Evolutionary conservation across 176 grass and related monocot species (phyloP), one percentile per base, ranked within the genome.

Genomic region (Oryza glumipatula): DNA sequence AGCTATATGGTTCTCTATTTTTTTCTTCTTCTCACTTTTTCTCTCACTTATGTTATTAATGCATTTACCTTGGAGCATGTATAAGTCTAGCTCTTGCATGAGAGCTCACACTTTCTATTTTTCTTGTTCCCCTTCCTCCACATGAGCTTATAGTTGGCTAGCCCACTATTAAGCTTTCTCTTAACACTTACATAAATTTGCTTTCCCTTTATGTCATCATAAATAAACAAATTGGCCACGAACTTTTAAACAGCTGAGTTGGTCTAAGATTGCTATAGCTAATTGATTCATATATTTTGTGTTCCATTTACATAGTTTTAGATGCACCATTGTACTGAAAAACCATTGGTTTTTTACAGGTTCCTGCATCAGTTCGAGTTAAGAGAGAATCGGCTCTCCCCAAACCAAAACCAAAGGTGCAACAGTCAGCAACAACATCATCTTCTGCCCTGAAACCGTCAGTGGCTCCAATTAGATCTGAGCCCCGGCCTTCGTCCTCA

Each of bases 301-400:
- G 28, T 38, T 80, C 8, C 19, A 36, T 73, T 77, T 41, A 43
- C 70, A 80, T 69, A 63, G 63, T 23, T 19, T 65, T 80, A 11
- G 28, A 4, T 67, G 46, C 64, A 46, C 68, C 58, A 52, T 23
- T 79, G 33, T 4, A 16, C 69, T 6, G 16, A 80, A 56, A 74
- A 81, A 26, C 58, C 38, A 61, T 44, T 56, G 11, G 83, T 85
- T 89, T 78, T 43, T 68, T 13, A 24, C 88, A 99, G 96, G 78
- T 99, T 86, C 96, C 94, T 88, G 96, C 96, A 75, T 99, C 96
- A 4, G 94, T 99, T 77, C 91, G 93, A 15, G 90, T 99, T 38
- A 99, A 88, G 88, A 96, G 96, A 89, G 94, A 99, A 88, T 91
- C 89, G 44, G 88, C 84, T 30, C 69, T 94, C 41, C 90, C 94